Evolutionary conservation across 2,329 filamentous ascomycete species (phyloP).

Genomic region (Aspergillus sp.): DNA sequence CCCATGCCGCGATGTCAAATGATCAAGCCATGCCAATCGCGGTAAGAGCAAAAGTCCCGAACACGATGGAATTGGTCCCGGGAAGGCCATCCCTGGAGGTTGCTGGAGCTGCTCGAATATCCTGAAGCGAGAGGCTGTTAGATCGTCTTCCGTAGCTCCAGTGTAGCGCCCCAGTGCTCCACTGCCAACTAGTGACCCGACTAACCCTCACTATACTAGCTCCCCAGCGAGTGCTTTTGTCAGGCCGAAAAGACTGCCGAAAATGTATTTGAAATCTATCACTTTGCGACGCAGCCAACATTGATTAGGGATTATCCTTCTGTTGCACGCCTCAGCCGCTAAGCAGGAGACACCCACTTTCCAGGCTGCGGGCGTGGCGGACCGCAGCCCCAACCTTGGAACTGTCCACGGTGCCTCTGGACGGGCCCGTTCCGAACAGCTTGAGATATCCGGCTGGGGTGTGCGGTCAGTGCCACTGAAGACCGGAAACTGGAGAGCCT

Average conservation of each 20-base stretch:
- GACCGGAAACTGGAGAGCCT: not conserved
- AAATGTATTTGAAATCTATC: slow-evolving; percentile 4
- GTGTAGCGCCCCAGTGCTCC: not conserved
- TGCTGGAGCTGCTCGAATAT: not conserved
- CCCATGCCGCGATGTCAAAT: not conserved
- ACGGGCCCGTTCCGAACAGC: slow-evolving; percentile 10
- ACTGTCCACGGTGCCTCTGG: slow-evolving; percentile 10
- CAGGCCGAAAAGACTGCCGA: not conserved
- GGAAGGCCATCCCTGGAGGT: slow-evolving; percentile 10
- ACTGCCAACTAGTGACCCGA: slow-evolving; percentile 13
- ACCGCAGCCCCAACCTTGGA: not conserved
- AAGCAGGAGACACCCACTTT: not conserved
- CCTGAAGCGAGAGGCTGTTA: slow-evolving; percentile 12
- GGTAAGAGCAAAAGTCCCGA: slow-evolving; percentile 11
- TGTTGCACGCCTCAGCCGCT: not conserved
- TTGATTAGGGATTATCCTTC: not conserved
- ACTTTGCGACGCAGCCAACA: not conserved
- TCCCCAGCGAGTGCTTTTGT: slow-evolving; percentile 16
- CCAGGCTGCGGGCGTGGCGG: not conserved
- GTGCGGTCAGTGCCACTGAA: slow-evolving; percentile 5
- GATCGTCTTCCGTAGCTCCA: slow-evolving; percentile 8
- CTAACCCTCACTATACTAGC: slow-evolving; percentile 9
- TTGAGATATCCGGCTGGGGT: slow-evolving; percentile 4
- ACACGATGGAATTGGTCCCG: slow-evolving; percentile 6
- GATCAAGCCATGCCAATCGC: not conserved